Conservation (phyloP, 1,284 basidiomycete species). For the Microbotryum intermedium region DNA sequence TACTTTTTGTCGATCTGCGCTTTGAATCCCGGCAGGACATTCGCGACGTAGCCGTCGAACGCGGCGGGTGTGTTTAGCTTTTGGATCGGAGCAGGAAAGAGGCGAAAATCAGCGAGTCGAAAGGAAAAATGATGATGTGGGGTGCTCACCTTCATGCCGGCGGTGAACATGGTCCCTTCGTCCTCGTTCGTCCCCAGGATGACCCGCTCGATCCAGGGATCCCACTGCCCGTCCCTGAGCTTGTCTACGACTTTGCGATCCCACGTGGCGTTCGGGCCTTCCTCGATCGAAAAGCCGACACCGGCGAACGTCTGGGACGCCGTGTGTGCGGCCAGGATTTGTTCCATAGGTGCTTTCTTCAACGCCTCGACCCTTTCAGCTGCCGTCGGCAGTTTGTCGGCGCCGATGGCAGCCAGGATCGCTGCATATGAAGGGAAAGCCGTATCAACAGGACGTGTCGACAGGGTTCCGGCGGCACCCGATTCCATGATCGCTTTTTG, state of each 20-base stretch:
- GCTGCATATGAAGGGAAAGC: slow-evolving; percentile 15
- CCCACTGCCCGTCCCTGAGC: slow-evolving; percentile 11
- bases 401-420: slow-evolving; percentile 9
- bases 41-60: slow-evolving; percentile 7
- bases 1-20: slow-evolving; percentile 4
- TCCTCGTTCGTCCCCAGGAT: slow-evolving; percentile 20
- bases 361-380: slow-evolving; percentile 9
- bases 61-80: slow-evolving; percentile 4
- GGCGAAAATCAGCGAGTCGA: not conserved
- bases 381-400: not conserved
- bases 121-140: not conserved
- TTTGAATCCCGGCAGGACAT: not conserved
- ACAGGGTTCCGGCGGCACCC: slow-evolving; percentile 22
- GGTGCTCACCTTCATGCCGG: slow-evolving; percentile 4
- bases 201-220: slow-evolving; percentile 19
- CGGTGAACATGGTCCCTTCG: slow-evolving; percentile 19
- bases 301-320: slow-evolving; percentile 6
- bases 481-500: slow-evolving; percentile 19
- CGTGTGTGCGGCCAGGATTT: slow-evolving; percentile 11
- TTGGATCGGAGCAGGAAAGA: too few relatives aligned
- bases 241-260: slow-evolving; percentile 3
- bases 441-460: slow-evolving; percentile 7
- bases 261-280: slow-evolving; percentile 9
- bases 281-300: slow-evolving; percentile 17
- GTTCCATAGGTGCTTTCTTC: not conserved